Evolutionary conservation across 345 rosid species (phyloP).

Genomic region (Euphorbia peplus): DNA sequence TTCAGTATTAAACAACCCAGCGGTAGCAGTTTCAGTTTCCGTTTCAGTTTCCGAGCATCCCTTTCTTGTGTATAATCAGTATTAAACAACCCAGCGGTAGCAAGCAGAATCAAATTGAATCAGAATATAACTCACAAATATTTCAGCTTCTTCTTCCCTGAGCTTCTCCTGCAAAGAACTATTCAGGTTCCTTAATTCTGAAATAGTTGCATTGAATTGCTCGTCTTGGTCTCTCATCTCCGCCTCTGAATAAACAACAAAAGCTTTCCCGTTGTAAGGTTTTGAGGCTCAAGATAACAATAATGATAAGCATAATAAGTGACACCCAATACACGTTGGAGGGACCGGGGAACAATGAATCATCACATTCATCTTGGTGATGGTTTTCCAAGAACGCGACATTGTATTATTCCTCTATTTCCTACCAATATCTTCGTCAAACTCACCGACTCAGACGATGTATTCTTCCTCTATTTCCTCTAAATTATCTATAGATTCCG

Average conservation of each 20-base stretch:
- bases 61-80: conserved; percentile 43
- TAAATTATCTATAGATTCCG: too few relatives aligned
- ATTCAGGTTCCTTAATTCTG: conserved; percentile 46
- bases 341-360: background rate
- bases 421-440: background rate
- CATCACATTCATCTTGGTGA: background rate
- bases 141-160: conserved; percentile 58
- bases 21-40: too few relatives aligned
- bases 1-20: too few relatives aligned
- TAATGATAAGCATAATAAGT: too few relatives aligned
- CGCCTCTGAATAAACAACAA: conserved; percentile 37
- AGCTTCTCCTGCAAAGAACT: conserved; percentile 48
- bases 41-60: conserved; percentile 54
- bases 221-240: conserved; percentile 60
- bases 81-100: background rate
- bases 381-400: too few relatives aligned
- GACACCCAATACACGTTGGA: conserved; percentile 6
- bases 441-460: background rate
- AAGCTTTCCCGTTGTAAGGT: background rate
- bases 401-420: background rate
- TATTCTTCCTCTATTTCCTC: too few relatives aligned
- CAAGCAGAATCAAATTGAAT: background rate
- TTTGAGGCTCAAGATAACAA: background rate
- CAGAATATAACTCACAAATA: conserved; percentile 43
- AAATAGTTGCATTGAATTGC: conserved; percentile 34